Conservation (phyloP, 2,329 filamentous ascomycete species). For the Hypomyces perniciosus region DNA sequence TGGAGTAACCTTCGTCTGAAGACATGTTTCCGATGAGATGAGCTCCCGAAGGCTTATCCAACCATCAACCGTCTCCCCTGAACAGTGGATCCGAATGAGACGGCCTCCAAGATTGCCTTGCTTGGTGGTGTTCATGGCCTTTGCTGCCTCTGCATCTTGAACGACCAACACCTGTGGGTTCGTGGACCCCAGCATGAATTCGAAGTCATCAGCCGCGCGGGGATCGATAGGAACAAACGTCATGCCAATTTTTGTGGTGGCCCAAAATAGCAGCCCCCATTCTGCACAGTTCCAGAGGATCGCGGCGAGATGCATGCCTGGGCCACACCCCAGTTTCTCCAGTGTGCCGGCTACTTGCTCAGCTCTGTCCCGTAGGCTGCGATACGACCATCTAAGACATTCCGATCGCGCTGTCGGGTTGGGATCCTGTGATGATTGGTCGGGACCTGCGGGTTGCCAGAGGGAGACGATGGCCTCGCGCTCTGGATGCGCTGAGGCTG, state of each 20-base stretch:
- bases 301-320: conserved; percentile 25
- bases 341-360: conserved; percentile 22
- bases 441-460: conserved; percentile 23
- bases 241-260: conserved; percentile 28
- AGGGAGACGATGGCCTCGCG: conserved; percentile 31
- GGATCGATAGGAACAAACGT: conserved; percentile 31
- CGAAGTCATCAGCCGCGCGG: conserved; percentile 19
- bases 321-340: conserved; percentile 18
- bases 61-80: conserved; percentile 11
- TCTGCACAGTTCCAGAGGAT: conserved; percentile 33
- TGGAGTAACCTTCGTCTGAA: background rate
- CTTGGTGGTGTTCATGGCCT: conserved; percentile 15
- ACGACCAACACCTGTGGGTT: conserved; percentile 26
- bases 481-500: conserved; percentile 23
- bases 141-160: conserved; percentile 23
- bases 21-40: background rate
- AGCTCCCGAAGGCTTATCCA: conserved; percentile 20
- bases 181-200: conserved; percentile 18
- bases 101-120: background rate
- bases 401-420: conserved; percentile 3
- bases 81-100: conserved; percentile 20
- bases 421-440: conserved; percentile 1
- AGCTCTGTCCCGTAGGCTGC: conserved; percentile 19
- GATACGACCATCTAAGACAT: conserved; percentile 27
- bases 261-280: conserved; percentile 35